Evolutionary conservation across 2,329 filamentous ascomycete species (phyloP), one percentile per base, ranked within the genome.

Genomic region (Neospermospora avenae): DNA sequence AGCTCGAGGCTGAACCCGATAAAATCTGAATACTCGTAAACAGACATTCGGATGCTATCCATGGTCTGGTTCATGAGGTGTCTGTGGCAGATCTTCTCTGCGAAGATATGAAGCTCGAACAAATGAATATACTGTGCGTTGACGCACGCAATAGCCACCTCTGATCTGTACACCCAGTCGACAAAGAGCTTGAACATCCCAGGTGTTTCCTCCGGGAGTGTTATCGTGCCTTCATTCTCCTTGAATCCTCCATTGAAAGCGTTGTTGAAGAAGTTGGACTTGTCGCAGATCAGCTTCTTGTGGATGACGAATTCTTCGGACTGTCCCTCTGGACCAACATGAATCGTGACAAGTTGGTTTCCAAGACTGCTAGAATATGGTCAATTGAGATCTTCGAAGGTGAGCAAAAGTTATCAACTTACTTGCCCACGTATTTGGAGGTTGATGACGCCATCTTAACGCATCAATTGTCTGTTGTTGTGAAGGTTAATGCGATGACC

Each of bases 261-360:
- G 22, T 24, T 55, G 1, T 20, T 31, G 37, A 67, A 63, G 45
- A 46, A 63, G 6, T 37, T 20, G 3, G 53, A 39, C 3, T 37
- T 52, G 11, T 55, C 18, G 41, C 60, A 67, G 8, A 72, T 45
- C 3, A 69, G 42, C 11, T 66, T 58, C 37, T 66, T 67, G 37
- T 70, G 69, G 16, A 70, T 20, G 5, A 56, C 18, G 39, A 70
- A 71, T 18, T 62, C 35, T 22, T 60, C 59, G 14, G 46, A 28
- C 18, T 64, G 55, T 6, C 51, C 45, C 16, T n/a, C 25, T 35
- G 25, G 14, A 10, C 69, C 69, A 2, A 69, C 68, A 13, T 53
- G 49, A 13, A 71, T 58, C 3, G 49, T 63, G 3, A 71, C 67
- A 1, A 67, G 22, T 14, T 68, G 55, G 6, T 8, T 24, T 1